Evolutionary conservation across 441 rosid genomes (phyloP).

Genomic region (Croton setiger): DNA sequence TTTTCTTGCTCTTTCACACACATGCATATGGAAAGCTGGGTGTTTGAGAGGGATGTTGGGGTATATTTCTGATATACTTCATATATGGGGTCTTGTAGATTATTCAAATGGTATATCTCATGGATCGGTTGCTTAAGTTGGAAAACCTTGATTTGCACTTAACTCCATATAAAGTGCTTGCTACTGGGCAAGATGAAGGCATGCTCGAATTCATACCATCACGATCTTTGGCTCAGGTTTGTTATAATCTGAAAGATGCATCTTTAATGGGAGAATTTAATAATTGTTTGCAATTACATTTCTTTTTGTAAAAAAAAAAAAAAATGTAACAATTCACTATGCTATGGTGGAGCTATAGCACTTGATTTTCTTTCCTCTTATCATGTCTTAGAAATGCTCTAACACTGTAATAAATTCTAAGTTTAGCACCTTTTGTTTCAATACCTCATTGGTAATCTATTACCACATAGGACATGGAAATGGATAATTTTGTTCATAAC

Average conservation of each 20-base stretch:
- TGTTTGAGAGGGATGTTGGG: background rate
- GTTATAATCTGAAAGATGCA: conserved; percentile 12
- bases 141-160: conserved; percentile 92
- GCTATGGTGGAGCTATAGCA: background rate
- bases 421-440: background rate
- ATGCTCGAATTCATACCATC: conserved; percentile 98
- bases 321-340: background rate
- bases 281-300: background rate
- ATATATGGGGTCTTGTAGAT: conserved; percentile 50
- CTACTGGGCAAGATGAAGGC: conserved; percentile 98
- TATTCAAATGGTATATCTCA: conserved; percentile 98
- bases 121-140: conserved; percentile 95
- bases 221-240: conserved; percentile 89
- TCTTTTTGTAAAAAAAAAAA: background rate
- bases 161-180: conserved; percentile 96
- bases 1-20: background rate
- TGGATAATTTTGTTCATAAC: background rate
- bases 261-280: conserved; percentile 12
- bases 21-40: background rate
- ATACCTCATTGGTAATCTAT: background rate
- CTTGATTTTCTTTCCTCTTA: background rate
- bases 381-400: background rate
- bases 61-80: conserved; percentile 14
- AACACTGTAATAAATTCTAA: background rate
- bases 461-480: background rate